phyloP scores from a whole-genome alignment of 2,329 filamentous ascomycete species.

The Biscogniauxia marginata region DNA sequence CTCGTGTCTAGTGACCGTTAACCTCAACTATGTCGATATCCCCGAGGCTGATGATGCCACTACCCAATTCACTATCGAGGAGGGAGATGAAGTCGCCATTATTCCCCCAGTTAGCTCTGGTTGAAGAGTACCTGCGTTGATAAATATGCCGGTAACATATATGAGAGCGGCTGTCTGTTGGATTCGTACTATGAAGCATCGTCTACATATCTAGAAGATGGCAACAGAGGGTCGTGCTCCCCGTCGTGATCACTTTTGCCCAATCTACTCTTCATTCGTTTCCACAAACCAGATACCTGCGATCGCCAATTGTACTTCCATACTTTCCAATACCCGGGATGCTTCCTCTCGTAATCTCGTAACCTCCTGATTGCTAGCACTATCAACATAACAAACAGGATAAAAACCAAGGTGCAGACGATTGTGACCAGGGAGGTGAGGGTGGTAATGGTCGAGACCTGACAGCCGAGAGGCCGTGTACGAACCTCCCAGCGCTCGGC shows the following conservation, averaged over 20 bases:
- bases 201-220: slow-evolving; percentile 3
- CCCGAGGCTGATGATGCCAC: slow-evolving; percentile 42
- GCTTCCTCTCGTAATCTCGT: slow-evolving; percentile 8
- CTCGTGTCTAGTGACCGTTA: slow-evolving; percentile 75
- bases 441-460: slow-evolving; percentile 39
- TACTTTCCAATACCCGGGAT: slow-evolving; percentile 30
- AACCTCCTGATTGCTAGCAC: slow-evolving; percentile 10
- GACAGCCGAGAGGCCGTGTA: slow-evolving; percentile 34
- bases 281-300: neutral
- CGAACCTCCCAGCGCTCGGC: slow-evolving; percentile 42
- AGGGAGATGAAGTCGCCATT: slow-evolving; percentile 81
- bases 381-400: slow-evolving; percentile 19
- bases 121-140: slow-evolving; percentile 37
- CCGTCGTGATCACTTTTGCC: neutral
- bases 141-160: neutral
- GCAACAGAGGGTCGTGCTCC: slow-evolving; percentile 20
- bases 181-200: neutral
- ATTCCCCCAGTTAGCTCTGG: slow-evolving; percentile 88
- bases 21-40: slow-evolving; percentile 77
- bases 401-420: slow-evolving; percentile 27
- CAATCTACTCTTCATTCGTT: neutral
- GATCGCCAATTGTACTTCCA: slow-evolving; percentile 20
- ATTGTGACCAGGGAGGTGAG: slow-evolving; percentile 33
- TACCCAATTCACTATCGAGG: slow-evolving; percentile 54
- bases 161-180: neutral